Evolutionary conservation across 495 filamentous ascomycete species (phyloP), one percentile per base, ranked within the genome.

Genomic region (Penicillium turbatum): DNA sequence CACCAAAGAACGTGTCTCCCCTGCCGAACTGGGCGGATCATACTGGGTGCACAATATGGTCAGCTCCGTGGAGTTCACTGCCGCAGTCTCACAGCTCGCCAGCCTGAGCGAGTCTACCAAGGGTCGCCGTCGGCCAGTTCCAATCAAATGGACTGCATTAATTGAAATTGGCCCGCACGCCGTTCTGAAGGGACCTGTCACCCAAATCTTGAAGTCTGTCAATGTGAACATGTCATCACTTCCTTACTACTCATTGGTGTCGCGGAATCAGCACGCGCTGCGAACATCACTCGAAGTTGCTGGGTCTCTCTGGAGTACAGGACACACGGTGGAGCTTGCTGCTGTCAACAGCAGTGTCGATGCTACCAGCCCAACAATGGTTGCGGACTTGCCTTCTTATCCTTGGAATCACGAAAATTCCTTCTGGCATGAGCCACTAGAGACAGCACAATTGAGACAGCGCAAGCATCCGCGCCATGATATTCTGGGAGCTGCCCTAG

Each of bases 121-220:
- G 45, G 46, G 26, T 38, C 64, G 62, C 36, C 58, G 61, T 9
- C 61, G 64, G 1, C 41, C 56, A 9, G 47, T 53, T 1, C 55
- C 57, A 6, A 44, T 61, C 16, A 59, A 57, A 46, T 60, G 58
- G 58, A 51, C 39, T 11, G 19, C 38, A 1, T 44, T 63, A 17
- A 12, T 86, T 15, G 82, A 86, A 50, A 70, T 85, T 29, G 84
- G 84, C 0, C 83, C 85, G 0, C 83, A 86, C 48, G 63, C 72
- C 2, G 79, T 82, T 2, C 67, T 88, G 10, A 72, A 79, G 39
- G 81, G 83, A 0, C 83, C 85, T 5, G 62, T 86, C 16, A 74
- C 72, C 49, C 80, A 86, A 43, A 84, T 77, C 6, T 54, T 85
- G n/a, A 73, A 80, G 38, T 48, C 32, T 17, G 54, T 55, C 17